phyloP scores from a whole-genome alignment of 2,329 filamentous ascomycete genomes.

The Berkeleyomyces rouxiae region DNA sequence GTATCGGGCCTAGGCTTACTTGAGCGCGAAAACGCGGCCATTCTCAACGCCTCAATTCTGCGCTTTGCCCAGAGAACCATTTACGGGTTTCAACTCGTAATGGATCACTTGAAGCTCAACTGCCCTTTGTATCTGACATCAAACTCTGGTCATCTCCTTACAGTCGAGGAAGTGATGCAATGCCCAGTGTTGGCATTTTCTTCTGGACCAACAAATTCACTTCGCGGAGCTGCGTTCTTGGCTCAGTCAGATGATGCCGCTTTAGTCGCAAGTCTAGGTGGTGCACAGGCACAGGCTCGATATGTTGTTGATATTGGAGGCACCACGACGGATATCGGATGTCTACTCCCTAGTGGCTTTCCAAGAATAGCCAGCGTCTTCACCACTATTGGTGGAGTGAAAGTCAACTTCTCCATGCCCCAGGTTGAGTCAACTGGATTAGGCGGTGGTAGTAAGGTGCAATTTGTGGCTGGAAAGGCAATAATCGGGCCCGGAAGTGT shows the following conservation, averaged over 20 bases:
- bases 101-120: conserved; percentile 24
- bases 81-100: conserved; percentile 28
- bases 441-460: conserved; percentile 16
- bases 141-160: conserved; percentile 27
- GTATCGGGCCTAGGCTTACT: conserved; percentile 25
- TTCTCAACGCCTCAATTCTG: conserved; percentile 35
- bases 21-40: conserved; percentile 35
- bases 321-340: conserved; percentile 17
- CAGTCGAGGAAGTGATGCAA: conserved; percentile 16
- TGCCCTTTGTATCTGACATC: conserved; percentile 31
- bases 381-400: conserved; percentile 16
- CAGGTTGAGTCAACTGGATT: conserved; percentile 17
- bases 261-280: background rate
- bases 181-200: conserved; percentile 17
- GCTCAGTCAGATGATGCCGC: background rate
- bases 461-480: conserved; percentile 3
- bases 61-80: conserved; percentile 31
- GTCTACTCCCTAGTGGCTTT: conserved; percentile 16
- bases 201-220: conserved; percentile 18
- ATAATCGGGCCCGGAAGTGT: conserved; percentile 20
- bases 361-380: conserved; percentile 17
- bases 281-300: conserved; percentile 14
- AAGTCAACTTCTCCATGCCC: conserved; percentile 18
- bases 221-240: conserved; percentile 17
- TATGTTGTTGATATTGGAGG: conserved; percentile 17